phyloP scores from a whole-genome alignment of 1,284 basidiomycete genomes.

The Ustilago esculenta region DNA sequence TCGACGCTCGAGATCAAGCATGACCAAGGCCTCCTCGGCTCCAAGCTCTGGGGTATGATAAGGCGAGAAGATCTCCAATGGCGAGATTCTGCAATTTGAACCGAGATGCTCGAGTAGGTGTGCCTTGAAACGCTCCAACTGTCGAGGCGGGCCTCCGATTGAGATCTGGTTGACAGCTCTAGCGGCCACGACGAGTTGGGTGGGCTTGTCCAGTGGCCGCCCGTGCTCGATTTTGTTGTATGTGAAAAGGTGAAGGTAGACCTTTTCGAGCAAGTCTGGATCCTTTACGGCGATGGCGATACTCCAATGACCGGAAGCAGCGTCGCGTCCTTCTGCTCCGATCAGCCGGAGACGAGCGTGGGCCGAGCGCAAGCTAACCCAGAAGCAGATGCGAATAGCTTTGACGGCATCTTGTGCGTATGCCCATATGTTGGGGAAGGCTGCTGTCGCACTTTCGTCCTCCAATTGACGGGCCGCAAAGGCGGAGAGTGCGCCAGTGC shows the following conservation, averaged over 20 bases:
- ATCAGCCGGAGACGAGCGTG: conserved; percentile 17
- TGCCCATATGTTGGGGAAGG: conserved; percentile 20
- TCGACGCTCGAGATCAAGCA: conserved; percentile 29
- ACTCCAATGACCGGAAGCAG: conserved; percentile 24
- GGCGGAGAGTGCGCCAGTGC: conserved; percentile 36
- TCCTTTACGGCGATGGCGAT: conserved; percentile 22
- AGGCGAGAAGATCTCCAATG: conserved; percentile 36
- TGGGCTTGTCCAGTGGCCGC: conserved; percentile 10
- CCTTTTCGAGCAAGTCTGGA: conserved; percentile 2
- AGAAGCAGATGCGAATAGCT: conserved; percentile 33
- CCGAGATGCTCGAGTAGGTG: conserved; percentile 5
- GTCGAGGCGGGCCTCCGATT: conserved; percentile 23
- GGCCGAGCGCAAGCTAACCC: conserved; percentile 39
- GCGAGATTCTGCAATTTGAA: conserved; percentile 1
- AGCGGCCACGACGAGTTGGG: conserved; percentile 25
- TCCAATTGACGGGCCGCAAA: conserved; percentile 13
- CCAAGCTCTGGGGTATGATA: conserved; percentile 27
- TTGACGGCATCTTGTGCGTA: conserved; percentile 20
- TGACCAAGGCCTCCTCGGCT: conserved; percentile 7
- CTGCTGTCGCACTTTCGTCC: not conserved
- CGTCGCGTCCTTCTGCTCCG: not conserved
- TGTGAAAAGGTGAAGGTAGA: conserved; percentile 2
- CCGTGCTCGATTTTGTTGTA: conserved; percentile 20
- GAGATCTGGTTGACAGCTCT: conserved; percentile 20
- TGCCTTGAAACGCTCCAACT: conserved; percentile 17